Percentiles rank a stretch among this genome's conserved stretches.
These are phyloP conservation scores for Dactylellina sp. DNA, from an alignment of 2,329 filamentous ascomycete species.

Conservation along the genomic window DNA sequence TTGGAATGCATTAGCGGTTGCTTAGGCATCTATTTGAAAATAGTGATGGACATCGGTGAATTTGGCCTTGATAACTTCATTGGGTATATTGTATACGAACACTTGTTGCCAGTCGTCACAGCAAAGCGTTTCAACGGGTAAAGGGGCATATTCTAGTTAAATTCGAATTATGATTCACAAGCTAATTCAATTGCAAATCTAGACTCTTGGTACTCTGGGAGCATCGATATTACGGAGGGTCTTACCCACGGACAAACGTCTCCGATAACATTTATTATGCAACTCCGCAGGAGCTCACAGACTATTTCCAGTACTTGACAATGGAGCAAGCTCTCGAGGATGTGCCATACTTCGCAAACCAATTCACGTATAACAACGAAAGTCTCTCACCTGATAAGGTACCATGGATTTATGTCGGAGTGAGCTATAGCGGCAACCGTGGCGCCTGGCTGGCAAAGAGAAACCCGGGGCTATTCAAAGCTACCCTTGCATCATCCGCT, in stretches of 20 bases:
- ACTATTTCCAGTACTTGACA: conserved; percentile 63
- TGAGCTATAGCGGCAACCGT: conserved; percentile 57
- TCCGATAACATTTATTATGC: conserved; percentile 14
- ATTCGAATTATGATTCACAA: background rate
- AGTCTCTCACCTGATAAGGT: conserved; percentile 59
- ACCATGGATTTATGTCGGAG: conserved; percentile 46
- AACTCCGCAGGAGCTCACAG: conserved; percentile 61
- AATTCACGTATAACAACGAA: conserved; percentile 61
- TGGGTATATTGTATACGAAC: conserved; percentile 25
- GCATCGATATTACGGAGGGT: conserved; percentile 64
- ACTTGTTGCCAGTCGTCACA: conserved; percentile 39
- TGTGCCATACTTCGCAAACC: conserved; percentile 63
- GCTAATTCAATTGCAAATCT: background rate
- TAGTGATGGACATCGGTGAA: conserved; percentile 59
- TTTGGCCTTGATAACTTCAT: conserved; percentile 31
- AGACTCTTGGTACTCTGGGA: conserved; percentile 59
- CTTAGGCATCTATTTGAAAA: background rate
- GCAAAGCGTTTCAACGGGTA: conserved; percentile 56
- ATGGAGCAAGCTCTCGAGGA: conserved; percentile 65
- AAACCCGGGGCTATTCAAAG: conserved; percentile 58
- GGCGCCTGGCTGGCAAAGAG: conserved; percentile 58
- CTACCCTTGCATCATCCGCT: conserved; percentile 57
- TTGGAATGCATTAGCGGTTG: background rate
- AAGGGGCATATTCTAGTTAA: background rate
- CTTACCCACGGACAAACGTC: conserved; percentile 61